phyloP scores from a whole-genome alignment of 805 yeast species.

The Yamadazyma scolyti region DNA sequence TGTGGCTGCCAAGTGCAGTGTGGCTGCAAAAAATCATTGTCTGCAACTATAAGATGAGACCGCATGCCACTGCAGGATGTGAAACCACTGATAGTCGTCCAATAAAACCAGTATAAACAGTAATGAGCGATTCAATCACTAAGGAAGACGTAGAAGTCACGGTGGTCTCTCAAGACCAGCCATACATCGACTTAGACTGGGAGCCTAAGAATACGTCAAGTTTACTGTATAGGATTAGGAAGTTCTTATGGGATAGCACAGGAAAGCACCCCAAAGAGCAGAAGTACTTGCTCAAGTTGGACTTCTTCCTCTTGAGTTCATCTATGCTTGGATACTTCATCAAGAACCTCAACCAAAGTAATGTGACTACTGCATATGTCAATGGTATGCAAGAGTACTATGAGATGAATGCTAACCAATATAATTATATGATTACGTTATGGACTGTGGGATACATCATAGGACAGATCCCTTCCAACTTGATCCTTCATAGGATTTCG shows the following conservation, averaged over 20 bases:
- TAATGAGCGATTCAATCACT: too few relatives aligned
- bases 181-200: slow-evolving; percentile 6
- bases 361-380: slow-evolving; percentile 43
- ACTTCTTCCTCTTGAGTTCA: slow-evolving; percentile 48
- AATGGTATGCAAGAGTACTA: slow-evolving; percentile 46
- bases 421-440: slow-evolving; percentile 39
- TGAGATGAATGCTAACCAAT: slow-evolving; percentile 38
- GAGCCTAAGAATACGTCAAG: slow-evolving; percentile 1
- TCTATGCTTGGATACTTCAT: slow-evolving; percentile 52
- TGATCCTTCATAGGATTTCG: slow-evolving; percentile 29
- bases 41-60: too few relatives aligned
- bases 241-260: slow-evolving; percentile 34
- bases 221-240: slow-evolving; percentile 9
- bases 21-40: too few relatives aligned
- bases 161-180: slow-evolving; percentile 1
- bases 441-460: slow-evolving; percentile 52
- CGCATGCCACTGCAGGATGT: too few relatives aligned
- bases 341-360: slow-evolving; percentile 40
- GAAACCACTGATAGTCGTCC: too few relatives aligned
- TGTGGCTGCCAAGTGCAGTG: too few relatives aligned
- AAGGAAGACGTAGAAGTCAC: slow-evolving; percentile 1
- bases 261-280: slow-evolving; percentile 36
- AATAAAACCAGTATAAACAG: too few relatives aligned
- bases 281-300: slow-evolving; percentile 30
- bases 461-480: slow-evolving; percentile 48